phyloP scores from a whole-genome alignment of 768 basidiomycete species.

The Phaeotremella fagi region DNA sequence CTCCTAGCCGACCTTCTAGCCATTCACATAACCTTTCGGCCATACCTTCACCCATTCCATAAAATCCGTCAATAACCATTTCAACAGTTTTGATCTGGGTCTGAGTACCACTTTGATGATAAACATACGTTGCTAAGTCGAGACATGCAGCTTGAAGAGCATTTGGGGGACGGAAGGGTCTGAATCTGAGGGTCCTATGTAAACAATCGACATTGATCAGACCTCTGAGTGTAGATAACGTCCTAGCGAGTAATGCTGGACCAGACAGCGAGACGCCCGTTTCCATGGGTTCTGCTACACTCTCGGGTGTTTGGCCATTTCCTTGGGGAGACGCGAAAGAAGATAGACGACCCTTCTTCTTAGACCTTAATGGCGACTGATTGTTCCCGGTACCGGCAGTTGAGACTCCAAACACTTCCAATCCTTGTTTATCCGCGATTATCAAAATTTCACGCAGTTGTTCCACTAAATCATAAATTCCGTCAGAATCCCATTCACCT shows the following conservation, averaged over 20 bases:
- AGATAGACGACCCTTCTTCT: constrained; percentile 23
- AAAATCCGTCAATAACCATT: constrained; percentile 69
- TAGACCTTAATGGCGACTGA: constrained; percentile 10
- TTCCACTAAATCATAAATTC: constrained; percentile 25
- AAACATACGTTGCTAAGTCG: constrained; percentile 66
- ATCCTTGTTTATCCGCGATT: constrained; percentile 27
- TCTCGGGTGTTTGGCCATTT: constrained; percentile 51
- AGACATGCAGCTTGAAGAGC: constrained; percentile 67
- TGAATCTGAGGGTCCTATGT: constrained; percentile 58
- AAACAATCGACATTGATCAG: constrained; percentile 69
- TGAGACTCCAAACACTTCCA: constrained; percentile 16
- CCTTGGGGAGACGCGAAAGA: constrained; percentile 1
- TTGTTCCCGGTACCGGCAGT: background rate
- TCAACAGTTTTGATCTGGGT: constrained; percentile 61
- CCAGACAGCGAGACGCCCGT: constrained; percentile 11
- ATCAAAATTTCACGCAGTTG: constrained; percentile 27
- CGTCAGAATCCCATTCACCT: constrained; percentile 27
- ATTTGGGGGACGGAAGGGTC: constrained; percentile 66
- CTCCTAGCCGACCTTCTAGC: constrained; percentile 63
- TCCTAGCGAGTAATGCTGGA: constrained; percentile 54
- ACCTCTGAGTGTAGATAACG: constrained; percentile 45
- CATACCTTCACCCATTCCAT: constrained; percentile 63
- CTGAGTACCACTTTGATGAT: constrained; percentile 55
- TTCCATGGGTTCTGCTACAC: constrained; percentile 51
- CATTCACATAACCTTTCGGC: constrained; percentile 61